Base-by-base conservation (phyloP, 345 rosid genomes). In the Eucalyptus pauciflora region DNA sequence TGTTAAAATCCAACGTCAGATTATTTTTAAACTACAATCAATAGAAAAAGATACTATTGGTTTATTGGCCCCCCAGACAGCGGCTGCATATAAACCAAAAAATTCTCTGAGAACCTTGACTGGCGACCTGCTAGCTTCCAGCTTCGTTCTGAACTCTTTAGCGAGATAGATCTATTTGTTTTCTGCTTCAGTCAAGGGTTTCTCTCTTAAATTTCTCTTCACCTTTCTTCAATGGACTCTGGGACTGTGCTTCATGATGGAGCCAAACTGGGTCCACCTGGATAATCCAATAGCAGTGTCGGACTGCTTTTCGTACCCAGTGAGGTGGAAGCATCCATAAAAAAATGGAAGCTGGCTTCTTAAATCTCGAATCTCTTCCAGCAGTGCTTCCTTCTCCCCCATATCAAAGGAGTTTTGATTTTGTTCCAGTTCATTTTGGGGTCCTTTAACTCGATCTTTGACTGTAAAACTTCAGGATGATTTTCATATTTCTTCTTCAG, bases 341-440 rank as follows among this genome's bases (percentile, higher is more conserved):
- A 96, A 87, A 88, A 93, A 50, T 98, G 62, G 98, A 89, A 96
- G 92, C 88, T 98, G 99, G 88, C 92, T 95, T 93, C 97, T 91
- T 90, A 96, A 92, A 92, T 97, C 99, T 85, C 93, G 97, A 91
- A 96, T 92, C 93, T 97, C 99, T 92, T 98, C 98, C 94, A 96
- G 58, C 92, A 97, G 89, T 56, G 96, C 98, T 92, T 96, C 99
- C 91, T 95, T 94, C 94, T 98, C 99, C 83, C 99, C 98, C 93
- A 96, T 89, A 62, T 96, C 95, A 89, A 89, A 95, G 91, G 96
- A 98, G 91, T 95, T 96, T 71, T 93, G 93, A 89, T 93, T 96
- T 49, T 93, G 90, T 89, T 97, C 98, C 48, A 98, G 94, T 93
- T 97, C 98, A 91, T 96, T 99, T 90, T 95, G 96, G 86, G 91